These are phyloP conservation scores for Teratosphaeria epicoccoides DNA, from an alignment of 2,329 filamentous ascomycete species.

Conservation along the genomic window DNA sequence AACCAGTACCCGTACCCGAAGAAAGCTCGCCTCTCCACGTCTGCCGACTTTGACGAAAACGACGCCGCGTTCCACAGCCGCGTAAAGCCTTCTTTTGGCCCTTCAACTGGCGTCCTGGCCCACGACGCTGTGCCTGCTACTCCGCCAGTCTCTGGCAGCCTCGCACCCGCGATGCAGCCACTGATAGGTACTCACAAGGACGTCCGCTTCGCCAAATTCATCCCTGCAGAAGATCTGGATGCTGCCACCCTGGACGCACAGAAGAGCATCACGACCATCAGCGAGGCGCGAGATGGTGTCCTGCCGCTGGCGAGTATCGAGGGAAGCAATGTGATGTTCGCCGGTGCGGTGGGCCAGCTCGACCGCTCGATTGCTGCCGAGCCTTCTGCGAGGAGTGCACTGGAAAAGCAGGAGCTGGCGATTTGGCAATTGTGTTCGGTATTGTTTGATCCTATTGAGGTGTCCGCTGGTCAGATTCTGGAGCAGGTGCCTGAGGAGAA, in stretches of 20 bases:
- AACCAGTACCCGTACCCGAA: conserved; percentile 24
- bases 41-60: conserved; percentile 51
- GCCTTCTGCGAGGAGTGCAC: conserved; percentile 1
- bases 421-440: conserved; percentile 82
- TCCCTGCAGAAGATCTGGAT: conserved; percentile 36
- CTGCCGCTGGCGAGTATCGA: conserved; percentile 49
- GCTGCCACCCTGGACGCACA: conserved; percentile 10
- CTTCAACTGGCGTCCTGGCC: conserved; percentile 58
- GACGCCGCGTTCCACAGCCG: conserved; percentile 62
- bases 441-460: conserved; percentile 61
- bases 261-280: conserved; percentile 34
- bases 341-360: conserved; percentile 34
- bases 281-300: conserved; percentile 22
- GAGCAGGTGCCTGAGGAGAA: conserved; percentile 32
- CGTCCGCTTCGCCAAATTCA: conserved; percentile 54
- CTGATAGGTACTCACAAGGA: conserved; percentile 56
- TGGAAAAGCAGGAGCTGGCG: conserved; percentile 51
- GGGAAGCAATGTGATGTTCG: conserved; percentile 37
- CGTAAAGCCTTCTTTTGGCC: conserved; percentile 68
- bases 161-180: conserved; percentile 45
- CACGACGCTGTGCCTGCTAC: conserved; percentile 43
- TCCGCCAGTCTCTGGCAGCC: conserved; percentile 36
- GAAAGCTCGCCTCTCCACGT: conserved; percentile 31
- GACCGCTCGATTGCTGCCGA: conserved; percentile 6
- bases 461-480: conserved; percentile 8